These are phyloP conservation scores for Colletotrichum tofieldiae DNA, from an alignment of 2,329 filamentous ascomycete species.

Conservation along the genomic window DNA sequence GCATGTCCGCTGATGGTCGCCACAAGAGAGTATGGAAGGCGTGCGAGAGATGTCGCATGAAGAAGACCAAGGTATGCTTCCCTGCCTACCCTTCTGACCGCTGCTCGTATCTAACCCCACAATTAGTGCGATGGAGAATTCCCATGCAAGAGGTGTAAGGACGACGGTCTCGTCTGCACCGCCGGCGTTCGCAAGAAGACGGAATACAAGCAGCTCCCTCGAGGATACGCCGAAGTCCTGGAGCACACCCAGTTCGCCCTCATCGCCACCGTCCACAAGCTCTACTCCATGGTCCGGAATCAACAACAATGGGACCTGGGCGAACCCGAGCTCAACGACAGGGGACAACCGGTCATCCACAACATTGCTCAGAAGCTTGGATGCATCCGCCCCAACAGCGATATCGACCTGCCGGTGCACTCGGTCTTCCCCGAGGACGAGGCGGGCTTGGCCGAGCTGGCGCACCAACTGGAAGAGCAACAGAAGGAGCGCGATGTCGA, in stretches of 20 bases:
- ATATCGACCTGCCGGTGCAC: slow-evolving; percentile 71
- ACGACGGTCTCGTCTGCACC: slow-evolving; percentile 76
- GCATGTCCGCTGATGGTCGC: slow-evolving; percentile 64
- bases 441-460: slow-evolving; percentile 70
- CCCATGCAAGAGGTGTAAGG: slow-evolving; percentile 77
- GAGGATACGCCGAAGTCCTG: slow-evolving; percentile 76
- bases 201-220: slow-evolving; percentile 77
- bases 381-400: slow-evolving; percentile 74
- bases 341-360: slow-evolving; percentile 75
- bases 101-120: slow-evolving; percentile 17
- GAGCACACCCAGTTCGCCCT: slow-evolving; percentile 77
- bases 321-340: slow-evolving; percentile 76
- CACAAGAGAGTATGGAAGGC: slow-evolving; percentile 79
- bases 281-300: slow-evolving; percentile 75
- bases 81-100: not conserved
- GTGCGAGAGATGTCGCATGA: slow-evolving; percentile 77
- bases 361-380: slow-evolving; percentile 76
- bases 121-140: slow-evolving; percentile 75
- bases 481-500: slow-evolving; percentile 59
- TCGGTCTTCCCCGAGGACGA: slow-evolving; percentile 75
- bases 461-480: slow-evolving; percentile 66
- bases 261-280: slow-evolving; percentile 76
- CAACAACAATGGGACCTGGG: slow-evolving; percentile 73
- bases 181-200: slow-evolving; percentile 77
- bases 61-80: slow-evolving; percentile 76